phyloP scores from a whole-genome alignment of 169 alveolate genomes.

The Plasmodium berghei region DNA sequence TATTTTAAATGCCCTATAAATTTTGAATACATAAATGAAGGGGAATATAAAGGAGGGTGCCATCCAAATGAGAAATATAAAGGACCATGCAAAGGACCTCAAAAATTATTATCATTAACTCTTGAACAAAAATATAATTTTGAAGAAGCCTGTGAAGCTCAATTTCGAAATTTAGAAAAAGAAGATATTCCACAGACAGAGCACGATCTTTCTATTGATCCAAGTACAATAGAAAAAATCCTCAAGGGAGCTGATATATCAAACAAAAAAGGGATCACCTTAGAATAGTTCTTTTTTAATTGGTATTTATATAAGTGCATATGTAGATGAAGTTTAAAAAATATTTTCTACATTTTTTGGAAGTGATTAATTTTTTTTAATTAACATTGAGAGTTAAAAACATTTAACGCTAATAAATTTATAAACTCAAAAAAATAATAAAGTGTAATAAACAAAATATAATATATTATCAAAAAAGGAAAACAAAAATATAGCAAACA shows the following conservation, averaged over 20 bases:
- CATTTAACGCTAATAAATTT: too few species aligned
- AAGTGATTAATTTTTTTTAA: too few species aligned
- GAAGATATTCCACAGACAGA: constrained; percentile 49
- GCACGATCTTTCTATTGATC: constrained; percentile 13
- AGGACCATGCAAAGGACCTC: constrained; percentile 69
- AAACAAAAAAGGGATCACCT: constrained; percentile 31
- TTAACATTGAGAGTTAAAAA: too few species aligned
- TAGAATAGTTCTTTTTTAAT: constrained; percentile 22
- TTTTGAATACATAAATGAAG: constrained; percentile 45
- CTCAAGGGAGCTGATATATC: constrained; percentile 57
- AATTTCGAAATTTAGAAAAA: constrained; percentile 42
- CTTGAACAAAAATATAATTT: constrained; percentile 72
- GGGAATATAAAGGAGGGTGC: constrained; percentile 61
- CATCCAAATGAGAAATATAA: constrained; percentile 58
- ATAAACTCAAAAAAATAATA: too few species aligned
- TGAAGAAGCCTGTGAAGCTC: constrained; percentile 73
- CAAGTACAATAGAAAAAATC: constrained; percentile 56
- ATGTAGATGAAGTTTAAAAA: neutral
- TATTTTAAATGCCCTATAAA: constrained; percentile 64
- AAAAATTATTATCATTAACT: constrained; percentile 39
- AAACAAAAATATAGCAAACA: too few species aligned
- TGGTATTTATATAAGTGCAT: neutral
- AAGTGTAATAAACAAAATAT: too few species aligned
- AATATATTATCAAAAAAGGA: too few species aligned
- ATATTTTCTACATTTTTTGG: too few species aligned